A percentile compares a stretch with the other conserved stretches of the same genome.
Evolutionary conservation across 257 asterid genomes (phyloP).

Genomic region (Solanum rostratum): DNA sequence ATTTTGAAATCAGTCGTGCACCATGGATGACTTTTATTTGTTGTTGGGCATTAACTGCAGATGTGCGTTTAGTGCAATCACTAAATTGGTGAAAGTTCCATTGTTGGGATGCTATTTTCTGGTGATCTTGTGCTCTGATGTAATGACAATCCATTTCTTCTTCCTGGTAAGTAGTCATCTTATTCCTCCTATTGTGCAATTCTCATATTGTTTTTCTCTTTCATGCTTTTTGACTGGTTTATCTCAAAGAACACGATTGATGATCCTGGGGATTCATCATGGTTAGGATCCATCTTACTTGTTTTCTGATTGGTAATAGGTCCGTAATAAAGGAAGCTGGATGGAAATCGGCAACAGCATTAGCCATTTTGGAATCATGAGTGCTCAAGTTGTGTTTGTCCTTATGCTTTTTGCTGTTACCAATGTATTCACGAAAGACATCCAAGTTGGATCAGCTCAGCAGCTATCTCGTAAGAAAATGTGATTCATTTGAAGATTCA

Average conservation of each 20-base stretch:
- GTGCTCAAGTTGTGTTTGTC: conserved; percentile 95
- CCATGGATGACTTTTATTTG: background rate
- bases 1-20: background rate
- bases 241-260: background rate
- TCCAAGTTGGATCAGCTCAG: conserved; percentile 37
- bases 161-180: conserved; percentile 58
- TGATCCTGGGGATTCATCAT: background rate
- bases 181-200: background rate
- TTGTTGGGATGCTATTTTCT: conserved; percentile 87
- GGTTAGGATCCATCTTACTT: background rate
- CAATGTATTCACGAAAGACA: conserved; percentile 64
- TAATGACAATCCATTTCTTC: conserved; percentile 95
- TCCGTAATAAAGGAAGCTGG: conserved; percentile 91
- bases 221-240: background rate
- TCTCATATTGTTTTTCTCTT: background rate
- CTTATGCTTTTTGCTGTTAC: conserved; percentile 73
- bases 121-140: conserved; percentile 86
- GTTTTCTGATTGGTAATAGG: conserved; percentile 34
- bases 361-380: conserved; percentile 97
- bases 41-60: conserved; percentile 27
- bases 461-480: conserved; percentile 42
- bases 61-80: conserved; percentile 80
- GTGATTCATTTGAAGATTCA: conserved; percentile 19
- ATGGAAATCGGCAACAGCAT: conserved; percentile 99
- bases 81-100: conserved; percentile 61